phyloP scores from a whole-genome alignment of 805 yeast genomes.

The Monosporozyma solicola region DNA sequence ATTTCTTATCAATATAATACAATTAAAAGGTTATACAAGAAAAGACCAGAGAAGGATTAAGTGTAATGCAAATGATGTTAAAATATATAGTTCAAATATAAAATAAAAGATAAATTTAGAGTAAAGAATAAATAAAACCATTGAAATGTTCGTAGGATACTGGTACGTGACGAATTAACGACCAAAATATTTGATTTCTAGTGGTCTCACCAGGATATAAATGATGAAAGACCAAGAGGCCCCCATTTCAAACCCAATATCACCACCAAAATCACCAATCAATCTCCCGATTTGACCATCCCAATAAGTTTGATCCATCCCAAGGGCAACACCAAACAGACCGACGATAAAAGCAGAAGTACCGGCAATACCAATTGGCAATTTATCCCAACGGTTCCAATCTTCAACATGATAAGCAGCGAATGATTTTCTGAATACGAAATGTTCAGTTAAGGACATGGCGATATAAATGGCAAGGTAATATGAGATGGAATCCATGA shows the following conservation, averaged over 20 bases:
- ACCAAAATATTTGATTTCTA: slow-evolving; percentile 57
- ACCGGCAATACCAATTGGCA: slow-evolving; percentile 78
- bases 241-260: slow-evolving; percentile 77
- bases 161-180: slow-evolving; percentile 15
- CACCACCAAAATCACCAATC: slow-evolving; percentile 70
- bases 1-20: neutral
- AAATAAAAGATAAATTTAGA: neutral
- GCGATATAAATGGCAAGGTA: slow-evolving; percentile 81
- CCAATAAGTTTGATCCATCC: slow-evolving; percentile 86
- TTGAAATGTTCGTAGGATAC: neutral
- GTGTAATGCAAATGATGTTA: neutral
- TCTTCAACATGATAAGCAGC: slow-evolving; percentile 53
- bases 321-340: slow-evolving; percentile 74
- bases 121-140: neutral
- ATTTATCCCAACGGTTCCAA: slow-evolving; percentile 46
- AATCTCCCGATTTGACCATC: slow-evolving; percentile 53
- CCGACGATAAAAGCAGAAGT: slow-evolving; percentile 71
- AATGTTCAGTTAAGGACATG: slow-evolving; percentile 72
- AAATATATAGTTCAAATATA: neutral
- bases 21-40: neutral
- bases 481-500: slow-evolving; percentile 88
- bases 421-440: slow-evolving; percentile 52
- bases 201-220: slow-evolving; percentile 47
- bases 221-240: slow-evolving; percentile 56
- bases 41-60: neutral